Percentiles rank a stretch among this genome's conserved stretches.
Evolutionary conservation across 306 rosid species (phyloP).

Genomic region (Acacia melanoxylon): DNA sequence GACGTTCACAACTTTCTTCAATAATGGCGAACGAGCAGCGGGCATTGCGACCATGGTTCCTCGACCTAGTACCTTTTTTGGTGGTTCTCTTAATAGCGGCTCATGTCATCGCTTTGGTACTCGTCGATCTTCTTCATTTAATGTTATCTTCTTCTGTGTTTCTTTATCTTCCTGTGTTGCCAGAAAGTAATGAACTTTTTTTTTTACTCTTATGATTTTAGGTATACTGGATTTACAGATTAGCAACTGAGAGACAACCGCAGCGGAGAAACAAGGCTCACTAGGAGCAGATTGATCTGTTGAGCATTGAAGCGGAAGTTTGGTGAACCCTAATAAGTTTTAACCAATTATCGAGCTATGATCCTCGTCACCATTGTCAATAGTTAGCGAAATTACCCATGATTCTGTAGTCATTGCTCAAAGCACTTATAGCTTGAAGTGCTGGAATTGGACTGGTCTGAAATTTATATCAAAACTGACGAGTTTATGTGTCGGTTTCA

Average conservation of each 20-base stretch:
- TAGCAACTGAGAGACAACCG: conserved; percentile 73
- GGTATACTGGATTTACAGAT: conserved; percentile 93
- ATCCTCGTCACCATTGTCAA: neutral
- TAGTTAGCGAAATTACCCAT: neutral
- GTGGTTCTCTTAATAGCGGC: conserved; percentile 69
- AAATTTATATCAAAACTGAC: neutral
- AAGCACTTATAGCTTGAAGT: neutral
- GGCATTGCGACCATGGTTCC: conserved; percentile 66
- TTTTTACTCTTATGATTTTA: conserved; percentile 14
- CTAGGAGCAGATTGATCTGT: conserved; percentile 32
- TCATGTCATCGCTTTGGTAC: conserved; percentile 88
- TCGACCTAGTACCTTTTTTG: conserved; percentile 53
- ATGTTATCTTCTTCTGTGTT: neutral
- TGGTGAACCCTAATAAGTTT: conserved; percentile 7
- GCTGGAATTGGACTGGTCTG: neutral
- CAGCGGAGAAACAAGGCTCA: conserved; percentile 75
- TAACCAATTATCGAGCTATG: neutral
- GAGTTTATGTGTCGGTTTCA: neutral
- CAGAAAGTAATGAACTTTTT: conserved; percentile 8
- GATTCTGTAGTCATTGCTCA: neutral
- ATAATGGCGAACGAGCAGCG: conserved; percentile 58
- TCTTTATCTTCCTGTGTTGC: neutral
- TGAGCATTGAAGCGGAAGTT: neutral
- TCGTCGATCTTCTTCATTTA: neutral
- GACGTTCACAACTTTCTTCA: neutral